These are phyloP conservation scores for Karstenula rhodostoma DNA, from an alignment of 2,329 filamentous ascomycete species.

Conservation along the genomic window DNA sequence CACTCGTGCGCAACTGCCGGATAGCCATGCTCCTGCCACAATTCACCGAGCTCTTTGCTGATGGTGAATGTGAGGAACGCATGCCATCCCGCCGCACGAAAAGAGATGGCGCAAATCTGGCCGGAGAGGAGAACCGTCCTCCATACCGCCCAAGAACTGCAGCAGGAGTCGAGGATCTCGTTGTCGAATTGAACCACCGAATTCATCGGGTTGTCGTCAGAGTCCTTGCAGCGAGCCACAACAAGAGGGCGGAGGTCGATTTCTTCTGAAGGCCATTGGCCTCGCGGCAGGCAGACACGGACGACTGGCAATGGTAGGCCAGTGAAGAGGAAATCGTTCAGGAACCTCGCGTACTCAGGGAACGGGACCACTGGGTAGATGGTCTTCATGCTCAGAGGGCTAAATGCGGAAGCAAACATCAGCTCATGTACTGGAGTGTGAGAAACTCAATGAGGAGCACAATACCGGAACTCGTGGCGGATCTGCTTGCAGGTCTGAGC, in stretches of 20 bases:
- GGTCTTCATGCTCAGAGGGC: not conserved
- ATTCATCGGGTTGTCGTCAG: too few relatives aligned
- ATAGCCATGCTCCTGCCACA: not conserved
- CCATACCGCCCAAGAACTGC: not conserved
- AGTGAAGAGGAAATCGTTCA: not conserved
- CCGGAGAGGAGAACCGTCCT: not conserved
- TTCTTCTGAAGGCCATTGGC: not conserved
- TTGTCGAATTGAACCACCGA: too few relatives aligned
- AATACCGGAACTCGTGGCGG: not conserved
- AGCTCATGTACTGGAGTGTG: not conserved
- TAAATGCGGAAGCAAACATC: not conserved
- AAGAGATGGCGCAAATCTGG: not conserved
- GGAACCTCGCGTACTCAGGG: not conserved
- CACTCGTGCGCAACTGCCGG: not conserved
- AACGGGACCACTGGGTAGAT: not conserved
- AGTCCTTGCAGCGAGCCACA: not conserved
- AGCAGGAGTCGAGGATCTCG: not conserved
- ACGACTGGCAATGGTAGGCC: not conserved
- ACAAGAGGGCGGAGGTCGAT: not conserved
- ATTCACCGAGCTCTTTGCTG: not conserved
- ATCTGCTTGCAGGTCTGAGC: not conserved
- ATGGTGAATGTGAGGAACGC: not conserved
- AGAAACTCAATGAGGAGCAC: not conserved
- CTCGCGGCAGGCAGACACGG: not conserved
- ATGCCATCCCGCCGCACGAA: not conserved